Evolutionary conservation across 73 alveolate species (phyloP), one percentile per base, ranked within the genome.

Genomic region (Paramecium biaurelia): DNA sequence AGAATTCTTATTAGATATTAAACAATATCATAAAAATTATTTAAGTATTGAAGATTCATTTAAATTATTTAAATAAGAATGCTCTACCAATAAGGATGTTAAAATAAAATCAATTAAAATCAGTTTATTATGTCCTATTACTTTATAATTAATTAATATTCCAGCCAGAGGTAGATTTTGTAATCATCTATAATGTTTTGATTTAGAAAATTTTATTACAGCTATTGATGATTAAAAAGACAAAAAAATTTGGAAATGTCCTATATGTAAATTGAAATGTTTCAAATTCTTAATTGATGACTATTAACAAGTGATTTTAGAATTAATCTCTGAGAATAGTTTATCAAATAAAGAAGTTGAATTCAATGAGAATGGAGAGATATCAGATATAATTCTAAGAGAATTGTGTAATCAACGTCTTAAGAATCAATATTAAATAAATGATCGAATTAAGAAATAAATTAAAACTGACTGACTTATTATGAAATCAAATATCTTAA

Each of bases 121-220:
- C 12, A 37, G 47, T 38, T 18, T 76, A 43, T 21, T 21, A 14
- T 76, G 89, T 43, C 70, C 38, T 9, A 41, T 76, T 0, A 37
- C 89, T 9, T 37, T 41, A 23, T 5, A 76, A 37, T 43, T 43
- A 41, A 76, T 76, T 12, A 70, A 70, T 57, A 88, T 67, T 23
- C 93, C 93, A 34, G 93, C 93, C 9, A 88, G 86, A 67, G 93
- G 93, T 38, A 18, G 43, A 41, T 88, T 35, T 70, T 88, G 93
- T 70, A 68, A 37, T 38, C 93, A 88, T 43, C 37, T 70, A 2
- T 26, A 88, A 18, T 88, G 93, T 42, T 88, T 88, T 47, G 86
- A 79, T 70, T 88, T 88, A 20, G 93, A 67, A 23, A 88, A 88
- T 57, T 68, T 68, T 76, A 70, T 88, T 1, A 74, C 45, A 11